Percentiles rank a stretch among this genome's conserved stretches.
Conservation (phyloP, 2,329 filamentous ascomycete species). For the Arthrobotrys entomopaga region DNA sequence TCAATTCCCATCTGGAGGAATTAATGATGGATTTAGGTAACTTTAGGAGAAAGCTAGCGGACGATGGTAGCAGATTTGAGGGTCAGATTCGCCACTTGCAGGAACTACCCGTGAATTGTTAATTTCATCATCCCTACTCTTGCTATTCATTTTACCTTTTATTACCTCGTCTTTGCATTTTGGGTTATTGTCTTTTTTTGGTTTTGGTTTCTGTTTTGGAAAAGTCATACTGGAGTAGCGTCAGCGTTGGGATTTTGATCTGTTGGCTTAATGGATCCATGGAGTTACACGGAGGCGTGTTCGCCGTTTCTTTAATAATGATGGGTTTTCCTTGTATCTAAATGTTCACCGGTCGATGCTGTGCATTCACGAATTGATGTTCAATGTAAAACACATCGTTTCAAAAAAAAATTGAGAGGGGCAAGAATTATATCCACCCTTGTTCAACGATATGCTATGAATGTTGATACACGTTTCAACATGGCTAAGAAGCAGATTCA, state of each 20-base stretch:
- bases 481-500: not conserved
- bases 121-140: not conserved
- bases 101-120: conserved; percentile 49
- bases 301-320: conserved; percentile 2
- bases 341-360: not conserved
- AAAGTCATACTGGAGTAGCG: conserved; percentile 27
- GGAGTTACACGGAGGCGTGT: conserved; percentile 21
- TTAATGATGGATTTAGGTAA: conserved; percentile 81
- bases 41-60: conserved; percentile 85
- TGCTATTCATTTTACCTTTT: not conserved
- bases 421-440: too few species aligned
- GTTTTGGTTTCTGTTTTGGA: conserved; percentile 23
- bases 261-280: conserved; percentile 16
- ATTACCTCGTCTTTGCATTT: conserved; percentile 2
- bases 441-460: too few species aligned
- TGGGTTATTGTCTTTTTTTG: conserved; percentile 3
- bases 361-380: conserved; percentile 34
- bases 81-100: conserved; percentile 47
- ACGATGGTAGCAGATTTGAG: conserved; percentile 76
- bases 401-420: too few species aligned
- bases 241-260: not conserved
- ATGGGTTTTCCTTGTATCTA: not conserved
- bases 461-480: not conserved
- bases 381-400: not conserved
- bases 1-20: conserved; percentile 80